Evolutionary conservation across 495 filamentous ascomycete species (phyloP).

Genomic region (Podospora fimiseda): DNA sequence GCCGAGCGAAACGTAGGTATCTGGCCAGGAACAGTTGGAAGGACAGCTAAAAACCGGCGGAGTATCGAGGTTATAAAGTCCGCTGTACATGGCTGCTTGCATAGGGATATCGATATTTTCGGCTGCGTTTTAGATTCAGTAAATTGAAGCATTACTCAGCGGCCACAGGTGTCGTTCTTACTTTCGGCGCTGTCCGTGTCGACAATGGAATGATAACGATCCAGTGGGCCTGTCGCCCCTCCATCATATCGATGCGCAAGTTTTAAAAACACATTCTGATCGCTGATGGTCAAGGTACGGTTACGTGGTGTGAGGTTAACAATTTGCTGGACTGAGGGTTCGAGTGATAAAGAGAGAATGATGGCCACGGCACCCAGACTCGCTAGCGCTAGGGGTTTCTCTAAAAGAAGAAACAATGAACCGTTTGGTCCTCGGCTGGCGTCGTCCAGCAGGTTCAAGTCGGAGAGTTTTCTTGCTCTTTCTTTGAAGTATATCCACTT

Average conservation of each 20-base stretch:
- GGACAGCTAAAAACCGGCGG: not conserved
- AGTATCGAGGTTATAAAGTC: not conserved
- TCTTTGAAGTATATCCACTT: constrained; percentile 1
- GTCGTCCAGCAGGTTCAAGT: not conserved
- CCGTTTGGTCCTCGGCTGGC: not conserved
- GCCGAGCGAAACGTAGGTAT: not conserved
- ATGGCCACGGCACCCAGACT: constrained; percentile 1
- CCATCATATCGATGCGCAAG: too few relatives aligned
- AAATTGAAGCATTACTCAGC: too few relatives aligned
- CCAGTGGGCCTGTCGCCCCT: too few relatives aligned
- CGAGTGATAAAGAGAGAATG: not conserved
- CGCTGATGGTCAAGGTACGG: too few relatives aligned
- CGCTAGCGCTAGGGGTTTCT: not conserved
- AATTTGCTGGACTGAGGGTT: not conserved
- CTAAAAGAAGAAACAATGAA: not conserved
- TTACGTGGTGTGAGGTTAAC: too few relatives aligned
- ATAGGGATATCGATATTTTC: not conserved
- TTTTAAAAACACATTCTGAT: too few relatives aligned
- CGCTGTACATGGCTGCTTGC: not conserved
- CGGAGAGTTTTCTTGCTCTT: not conserved
- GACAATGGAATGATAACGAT: too few relatives aligned
- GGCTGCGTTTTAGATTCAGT: too few relatives aligned
- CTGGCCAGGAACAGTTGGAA: not conserved
- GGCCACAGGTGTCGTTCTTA: too few relatives aligned
- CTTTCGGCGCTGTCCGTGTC: too few relatives aligned